Evolutionary conservation across 768 basidiomycete genomes (phyloP), one percentile per base, ranked within the genome.

Genomic region (Cubamyces sp.): DNA sequence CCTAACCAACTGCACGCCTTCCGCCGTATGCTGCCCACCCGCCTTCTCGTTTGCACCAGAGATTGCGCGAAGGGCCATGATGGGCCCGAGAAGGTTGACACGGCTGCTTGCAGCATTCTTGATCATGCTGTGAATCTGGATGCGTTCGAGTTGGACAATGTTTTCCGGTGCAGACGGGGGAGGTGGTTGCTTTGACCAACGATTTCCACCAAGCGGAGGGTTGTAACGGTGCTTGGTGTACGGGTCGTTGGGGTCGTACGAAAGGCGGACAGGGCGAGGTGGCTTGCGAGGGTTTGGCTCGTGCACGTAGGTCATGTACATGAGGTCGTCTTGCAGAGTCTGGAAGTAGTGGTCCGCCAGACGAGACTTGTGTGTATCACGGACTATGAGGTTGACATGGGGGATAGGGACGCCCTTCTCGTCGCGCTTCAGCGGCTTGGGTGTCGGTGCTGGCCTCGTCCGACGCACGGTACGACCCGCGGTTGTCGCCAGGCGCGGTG

Each of bases 251-350:
- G 89, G 87, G 79, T 94, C 88, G 77, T 84, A 91, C 18, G 78
- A 84, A 64, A 87, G 84, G 53, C 87, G 85, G 62, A 87, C 86
- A 54, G 80, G 75, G 61, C 86, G 83, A 9, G 80, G 80, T 12
- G 81, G 76, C 14, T 83, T 81, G 48, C 80, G 82, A 5, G 82
- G 75, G n/a, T 74, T 78, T 45, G 79, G 75, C 68, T 87, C 82
- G 75, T 98, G 96, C 52, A 83, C 78, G 79, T 98, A 97, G 55
- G 90, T 90, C 83, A 98, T 88, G 82, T 99, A 99, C 84, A 98
- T 86, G 68, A 95, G 80, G 77, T 98, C 84, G 74, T 95, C 90
- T 21, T 86, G 85, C 62, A 98, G 81, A 9, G 94, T 88, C 41
- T 79, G 77, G 74, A 91, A 73, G 79, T 97, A 98, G 79, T 98